A percentile compares a stretch with the other conserved stretches of the same genome.
Conservation (phyloP, 441 rosid genomes). For the Gossypium trilobum region DNA sequence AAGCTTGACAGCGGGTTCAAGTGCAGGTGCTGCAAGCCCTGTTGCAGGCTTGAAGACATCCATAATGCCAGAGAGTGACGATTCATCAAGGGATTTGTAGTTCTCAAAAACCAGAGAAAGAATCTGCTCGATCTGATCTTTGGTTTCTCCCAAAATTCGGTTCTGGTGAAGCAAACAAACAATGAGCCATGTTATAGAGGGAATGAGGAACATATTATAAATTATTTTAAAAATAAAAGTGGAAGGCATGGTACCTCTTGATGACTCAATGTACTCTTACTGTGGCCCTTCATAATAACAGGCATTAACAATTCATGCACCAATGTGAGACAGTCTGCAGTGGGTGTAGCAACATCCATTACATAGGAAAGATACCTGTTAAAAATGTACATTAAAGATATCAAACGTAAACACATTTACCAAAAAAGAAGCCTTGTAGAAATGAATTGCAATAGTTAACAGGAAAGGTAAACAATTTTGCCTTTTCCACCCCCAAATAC, state of each 20-base stretch:
- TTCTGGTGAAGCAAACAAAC: slow-evolving; percentile 45
- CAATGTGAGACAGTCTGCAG: slow-evolving; percentile 89
- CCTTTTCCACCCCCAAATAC: slow-evolving; percentile 24
- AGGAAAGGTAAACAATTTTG: background rate
- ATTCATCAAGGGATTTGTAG: slow-evolving; percentile 90
- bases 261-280: slow-evolving; percentile 78
- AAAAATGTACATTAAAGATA: slow-evolving; percentile 16
- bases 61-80: slow-evolving; percentile 61
- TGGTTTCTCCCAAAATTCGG: slow-evolving; percentile 81
- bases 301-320: slow-evolving; percentile 79
- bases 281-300: slow-evolving; percentile 72
- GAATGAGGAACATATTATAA: slow-evolving; percentile 13
- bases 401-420: background rate
- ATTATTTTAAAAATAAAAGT: background rate
- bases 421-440: background rate
- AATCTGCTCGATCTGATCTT: slow-evolving; percentile 89
- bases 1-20: slow-evolving; percentile 83
- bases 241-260: slow-evolving; percentile 57
- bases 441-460: background rate
- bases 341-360: slow-evolving; percentile 97
- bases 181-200: slow-evolving; percentile 8
- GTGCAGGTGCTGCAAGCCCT: slow-evolving; percentile 77
- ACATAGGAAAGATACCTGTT: slow-evolving; percentile 85
- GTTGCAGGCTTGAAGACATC: slow-evolving; percentile 73
- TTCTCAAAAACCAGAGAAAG: slow-evolving; percentile 77